Percentiles rank a stretch among this genome's conserved stretches.
Conservation (phyloP, 2,329 filamentous ascomycete species). For the Nigrograna mackinnonii region DNA sequence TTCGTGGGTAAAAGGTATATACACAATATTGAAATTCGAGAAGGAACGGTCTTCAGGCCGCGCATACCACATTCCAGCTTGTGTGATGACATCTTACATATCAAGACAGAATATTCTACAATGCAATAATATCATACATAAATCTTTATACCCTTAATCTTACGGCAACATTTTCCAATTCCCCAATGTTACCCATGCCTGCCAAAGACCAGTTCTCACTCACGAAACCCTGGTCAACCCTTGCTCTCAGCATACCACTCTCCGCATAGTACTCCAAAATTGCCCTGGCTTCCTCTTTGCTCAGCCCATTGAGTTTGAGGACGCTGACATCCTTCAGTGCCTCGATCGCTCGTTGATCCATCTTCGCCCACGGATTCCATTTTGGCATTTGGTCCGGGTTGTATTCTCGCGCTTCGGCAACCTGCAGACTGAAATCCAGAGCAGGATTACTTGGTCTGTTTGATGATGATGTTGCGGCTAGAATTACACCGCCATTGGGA, state of each 20-base stretch:
- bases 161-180: constrained; percentile 74
- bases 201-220: constrained; percentile 82
- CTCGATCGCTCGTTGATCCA: constrained; percentile 58
- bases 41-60: too few species aligned
- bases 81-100: too few species aligned
- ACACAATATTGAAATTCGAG: too few species aligned
- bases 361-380: constrained; percentile 56
- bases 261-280: constrained; percentile 93
- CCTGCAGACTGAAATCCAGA: constrained; percentile 68
- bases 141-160: constrained; percentile 6
- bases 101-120: too few species aligned
- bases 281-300: constrained; percentile 72
- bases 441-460: constrained; percentile 69
- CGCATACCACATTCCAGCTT: too few species aligned
- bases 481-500: constrained; percentile 76
- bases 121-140: too few species aligned
- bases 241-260: constrained; percentile 75
- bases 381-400: constrained; percentile 37
- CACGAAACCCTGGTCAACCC: constrained; percentile 71
- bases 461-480: constrained; percentile 74
- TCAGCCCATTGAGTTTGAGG: constrained; percentile 67
- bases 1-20: too few species aligned
- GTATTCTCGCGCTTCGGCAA: constrained; percentile 49
- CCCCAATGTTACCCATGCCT: constrained; percentile 80
- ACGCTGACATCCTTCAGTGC: constrained; percentile 47